phyloP scores from a whole-genome alignment of 371 early-diverging fungal genomes.

The Vairimorpha apis region DNA sequence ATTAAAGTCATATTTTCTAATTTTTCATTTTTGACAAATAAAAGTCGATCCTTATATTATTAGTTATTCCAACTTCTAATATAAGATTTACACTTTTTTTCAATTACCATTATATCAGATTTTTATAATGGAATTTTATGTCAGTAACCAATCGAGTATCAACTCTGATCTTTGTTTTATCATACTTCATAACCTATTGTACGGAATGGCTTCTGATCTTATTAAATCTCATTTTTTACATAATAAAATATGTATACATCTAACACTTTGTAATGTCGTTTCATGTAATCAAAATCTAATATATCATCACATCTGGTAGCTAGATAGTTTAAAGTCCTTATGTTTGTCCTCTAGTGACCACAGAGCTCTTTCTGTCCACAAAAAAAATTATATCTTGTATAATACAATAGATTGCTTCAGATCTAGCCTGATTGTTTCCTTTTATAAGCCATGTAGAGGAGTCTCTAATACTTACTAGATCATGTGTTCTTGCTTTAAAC shows the following conservation, averaged over 20 bases:
- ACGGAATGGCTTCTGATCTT: slow-evolving; percentile 10
- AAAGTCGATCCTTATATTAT: background rate
- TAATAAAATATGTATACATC: background rate
- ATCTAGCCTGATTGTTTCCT: slow-evolving; percentile 15
- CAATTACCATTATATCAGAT: slow-evolving; percentile 1
- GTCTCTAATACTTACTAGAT: background rate
- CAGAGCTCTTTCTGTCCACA: background rate
- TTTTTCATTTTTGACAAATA: background rate
- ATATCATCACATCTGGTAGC: slow-evolving; percentile 9
- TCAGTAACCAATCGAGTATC: background rate
- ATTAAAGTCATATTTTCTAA: background rate
- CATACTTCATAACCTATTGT: background rate
- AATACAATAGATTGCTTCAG: slow-evolving; percentile 2
- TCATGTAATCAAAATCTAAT: background rate
- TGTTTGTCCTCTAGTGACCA: background rate
- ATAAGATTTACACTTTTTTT: slow-evolving; percentile 8
- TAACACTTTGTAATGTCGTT: slow-evolving; percentile 9
- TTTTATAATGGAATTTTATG: background rate
- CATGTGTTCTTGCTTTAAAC: slow-evolving; percentile 8
- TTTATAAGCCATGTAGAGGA: slow-evolving; percentile 8
- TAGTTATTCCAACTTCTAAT: background rate
- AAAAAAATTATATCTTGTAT: slow-evolving; percentile 4
- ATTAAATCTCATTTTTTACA: background rate
- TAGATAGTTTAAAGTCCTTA: slow-evolving; percentile 3
- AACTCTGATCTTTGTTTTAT: background rate